These are phyloP conservation scores for Delonix regia DNA, from an alignment of 306 rosid genomes.

Conservation along the genomic window DNA sequence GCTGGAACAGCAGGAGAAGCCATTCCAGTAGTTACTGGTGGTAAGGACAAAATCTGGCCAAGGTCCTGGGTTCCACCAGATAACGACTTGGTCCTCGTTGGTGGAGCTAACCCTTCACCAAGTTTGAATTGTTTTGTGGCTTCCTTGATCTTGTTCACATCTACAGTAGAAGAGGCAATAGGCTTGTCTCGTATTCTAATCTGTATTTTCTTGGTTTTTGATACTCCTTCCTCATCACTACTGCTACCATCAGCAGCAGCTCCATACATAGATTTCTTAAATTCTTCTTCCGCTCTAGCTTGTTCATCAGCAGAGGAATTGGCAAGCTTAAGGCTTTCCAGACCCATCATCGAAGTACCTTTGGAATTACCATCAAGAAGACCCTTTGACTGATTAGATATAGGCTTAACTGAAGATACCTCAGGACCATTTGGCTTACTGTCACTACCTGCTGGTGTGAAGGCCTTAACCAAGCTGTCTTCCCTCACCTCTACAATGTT, in stretches of 20 bases:
- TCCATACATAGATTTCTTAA: conserved; percentile 91
- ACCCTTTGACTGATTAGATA: conserved; percentile 52
- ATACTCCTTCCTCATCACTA: conserved; percentile 89
- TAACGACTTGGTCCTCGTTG: conserved; percentile 73
- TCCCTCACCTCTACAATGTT: conserved; percentile 92
- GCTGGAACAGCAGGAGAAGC: conserved; percentile 57
- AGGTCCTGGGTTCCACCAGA: conserved; percentile 75
- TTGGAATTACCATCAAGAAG: conserved; percentile 54
- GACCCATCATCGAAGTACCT: conserved; percentile 64
- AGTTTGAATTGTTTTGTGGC: conserved; percentile 91
- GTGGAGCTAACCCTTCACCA: conserved; percentile 65
- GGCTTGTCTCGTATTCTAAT: conserved; percentile 94
- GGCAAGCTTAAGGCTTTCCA: conserved; percentile 61
- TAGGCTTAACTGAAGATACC: conserved; percentile 47
- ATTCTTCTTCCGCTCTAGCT: conserved; percentile 97
- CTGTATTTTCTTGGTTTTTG: conserved; percentile 76
- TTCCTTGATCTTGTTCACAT: conserved; percentile 91
- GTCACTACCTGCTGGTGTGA: conserved; percentile 53
- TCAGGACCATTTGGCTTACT: conserved; percentile 60
- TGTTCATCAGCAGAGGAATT: conserved; percentile 74
- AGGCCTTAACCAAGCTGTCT: conserved; percentile 77
- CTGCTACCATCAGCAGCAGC: conserved; percentile 86
- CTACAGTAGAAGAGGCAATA: conserved; percentile 69
- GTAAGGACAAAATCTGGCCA: conserved; percentile 64
- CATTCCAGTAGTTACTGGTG: conserved; percentile 50